Evolutionary conservation across 169 alveolate genomes (phyloP).

Genomic region (Plasmodium falciparum): DNA sequence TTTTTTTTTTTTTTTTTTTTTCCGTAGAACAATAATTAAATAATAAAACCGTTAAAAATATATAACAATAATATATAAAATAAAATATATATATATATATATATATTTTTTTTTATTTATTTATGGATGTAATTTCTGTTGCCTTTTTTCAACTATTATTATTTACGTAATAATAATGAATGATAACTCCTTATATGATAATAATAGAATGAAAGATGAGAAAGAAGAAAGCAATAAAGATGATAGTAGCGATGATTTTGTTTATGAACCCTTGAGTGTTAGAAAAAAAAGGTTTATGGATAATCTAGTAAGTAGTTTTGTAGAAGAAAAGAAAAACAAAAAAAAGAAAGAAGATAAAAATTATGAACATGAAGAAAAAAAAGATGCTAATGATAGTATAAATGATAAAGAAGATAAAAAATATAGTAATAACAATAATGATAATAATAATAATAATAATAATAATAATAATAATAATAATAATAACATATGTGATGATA

Average conservation of each 20-base stretch:
- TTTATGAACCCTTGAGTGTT: constrained; percentile 62
- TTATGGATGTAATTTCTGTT: background rate
- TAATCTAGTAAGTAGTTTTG: constrained; percentile 61
- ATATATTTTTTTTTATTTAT: background rate
- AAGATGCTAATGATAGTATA: background rate
- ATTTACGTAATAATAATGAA: background rate
- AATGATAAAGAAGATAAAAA: background rate
- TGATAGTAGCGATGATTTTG: constrained; percentile 27
- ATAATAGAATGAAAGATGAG: constrained; percentile 12
- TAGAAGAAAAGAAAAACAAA: constrained; percentile 44
- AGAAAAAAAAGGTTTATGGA: constrained; percentile 61
- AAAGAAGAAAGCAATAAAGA: background rate
- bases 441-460: constrained; percentile 8
- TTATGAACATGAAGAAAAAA: background rate
- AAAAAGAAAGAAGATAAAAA: constrained; percentile 1
- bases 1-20: background rate
- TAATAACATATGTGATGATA: background rate
- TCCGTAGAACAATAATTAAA: background rate
- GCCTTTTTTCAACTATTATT: too few relatives aligned
- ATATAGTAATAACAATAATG: background rate
- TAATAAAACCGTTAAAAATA: background rate
- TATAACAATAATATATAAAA: background rate
- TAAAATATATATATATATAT: constrained; percentile 4
- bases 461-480: constrained; percentile 23
- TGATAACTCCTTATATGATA: background rate